Evolutionary conservation across 805 yeast species (phyloP).

Genomic region (Metschnikowia peoriensis): DNA sequence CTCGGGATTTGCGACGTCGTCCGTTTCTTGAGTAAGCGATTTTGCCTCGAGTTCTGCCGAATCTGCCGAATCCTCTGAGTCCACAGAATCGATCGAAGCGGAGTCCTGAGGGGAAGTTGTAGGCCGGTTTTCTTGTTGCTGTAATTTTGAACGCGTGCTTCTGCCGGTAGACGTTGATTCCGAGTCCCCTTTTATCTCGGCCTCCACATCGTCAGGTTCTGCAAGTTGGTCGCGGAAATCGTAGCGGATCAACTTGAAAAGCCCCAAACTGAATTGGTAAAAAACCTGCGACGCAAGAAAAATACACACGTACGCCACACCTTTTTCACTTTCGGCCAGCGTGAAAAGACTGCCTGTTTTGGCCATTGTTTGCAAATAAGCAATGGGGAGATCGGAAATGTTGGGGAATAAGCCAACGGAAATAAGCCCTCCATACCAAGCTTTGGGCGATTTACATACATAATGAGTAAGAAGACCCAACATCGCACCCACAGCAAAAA

Average conservation of each 20-base stretch:
- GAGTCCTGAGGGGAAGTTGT: not conserved
- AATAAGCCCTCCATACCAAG: constrained; percentile 75
- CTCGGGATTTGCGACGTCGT: not conserved
- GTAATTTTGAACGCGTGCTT: not conserved
- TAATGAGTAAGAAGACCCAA: constrained; percentile 47
- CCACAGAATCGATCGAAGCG: not conserved
- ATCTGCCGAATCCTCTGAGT: not conserved
- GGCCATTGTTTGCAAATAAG: constrained; percentile 72
- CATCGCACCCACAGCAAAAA: constrained; percentile 50
- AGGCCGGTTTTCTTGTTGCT: not conserved
- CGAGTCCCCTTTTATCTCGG: not conserved
- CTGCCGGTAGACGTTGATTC: not conserved
- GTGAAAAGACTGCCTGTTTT: constrained; percentile 57
- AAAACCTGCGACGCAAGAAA: constrained; percentile 68
- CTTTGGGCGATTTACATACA: constrained; percentile 59
- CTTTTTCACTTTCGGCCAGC: constrained; percentile 60
- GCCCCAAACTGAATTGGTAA: constrained; percentile 72
- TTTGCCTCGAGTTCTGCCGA: constrained; percentile 8
- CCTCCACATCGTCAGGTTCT: not conserved
- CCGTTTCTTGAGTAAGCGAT: constrained; percentile 1
- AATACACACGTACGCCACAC: constrained; percentile 81
- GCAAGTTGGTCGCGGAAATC: constrained; percentile 54
- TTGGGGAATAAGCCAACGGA: constrained; percentile 77
- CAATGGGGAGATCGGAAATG: constrained; percentile 81
- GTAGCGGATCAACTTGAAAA: constrained; percentile 63